Conservation (phyloP, 2,329 filamentous ascomycete species). For the Botrytis galanthina region DNA sequence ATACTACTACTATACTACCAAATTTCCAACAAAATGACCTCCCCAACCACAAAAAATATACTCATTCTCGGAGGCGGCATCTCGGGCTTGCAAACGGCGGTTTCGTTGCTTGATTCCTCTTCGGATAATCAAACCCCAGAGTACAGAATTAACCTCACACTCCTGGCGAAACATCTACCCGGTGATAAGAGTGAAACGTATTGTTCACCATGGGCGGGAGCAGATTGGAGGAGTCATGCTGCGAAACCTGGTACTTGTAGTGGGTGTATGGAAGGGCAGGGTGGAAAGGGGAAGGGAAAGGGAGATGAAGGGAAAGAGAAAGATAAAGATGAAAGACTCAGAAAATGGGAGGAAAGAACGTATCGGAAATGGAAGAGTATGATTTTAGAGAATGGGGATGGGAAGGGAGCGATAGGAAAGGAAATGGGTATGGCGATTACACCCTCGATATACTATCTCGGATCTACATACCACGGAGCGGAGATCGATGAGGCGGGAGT, state of each 20-base stretch:
- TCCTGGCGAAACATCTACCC: neutral
- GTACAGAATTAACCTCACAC: neutral
- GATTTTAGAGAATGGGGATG: neutral
- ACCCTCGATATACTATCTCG: neutral
- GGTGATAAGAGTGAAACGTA: neutral
- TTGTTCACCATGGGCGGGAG: slow-evolving; percentile 2
- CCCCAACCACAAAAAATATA: slow-evolving; percentile 18
- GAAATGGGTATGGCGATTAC: neutral
- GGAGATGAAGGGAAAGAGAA: neutral
- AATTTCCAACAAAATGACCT: neutral
- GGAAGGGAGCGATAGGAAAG: neutral
- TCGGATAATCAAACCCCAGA: neutral
- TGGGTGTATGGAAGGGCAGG: too few relatives aligned
- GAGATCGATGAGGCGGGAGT: neutral
- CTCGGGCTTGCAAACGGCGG: slow-evolving; percentile 44
- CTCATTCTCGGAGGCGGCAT: slow-evolving; percentile 44
- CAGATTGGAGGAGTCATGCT: slow-evolving; percentile 1
- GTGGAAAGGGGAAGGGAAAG: accelerated
- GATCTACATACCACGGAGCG: neutral
- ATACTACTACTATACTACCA: too few relatives aligned
- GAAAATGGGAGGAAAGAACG: neutral
- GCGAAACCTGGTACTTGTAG: neutral
- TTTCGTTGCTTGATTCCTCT: neutral
- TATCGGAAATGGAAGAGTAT: neutral
- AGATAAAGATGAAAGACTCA: neutral